phyloP scores from a whole-genome alignment of 2,329 filamentous ascomycete genomes.

The Diaporthe sp. region DNA sequence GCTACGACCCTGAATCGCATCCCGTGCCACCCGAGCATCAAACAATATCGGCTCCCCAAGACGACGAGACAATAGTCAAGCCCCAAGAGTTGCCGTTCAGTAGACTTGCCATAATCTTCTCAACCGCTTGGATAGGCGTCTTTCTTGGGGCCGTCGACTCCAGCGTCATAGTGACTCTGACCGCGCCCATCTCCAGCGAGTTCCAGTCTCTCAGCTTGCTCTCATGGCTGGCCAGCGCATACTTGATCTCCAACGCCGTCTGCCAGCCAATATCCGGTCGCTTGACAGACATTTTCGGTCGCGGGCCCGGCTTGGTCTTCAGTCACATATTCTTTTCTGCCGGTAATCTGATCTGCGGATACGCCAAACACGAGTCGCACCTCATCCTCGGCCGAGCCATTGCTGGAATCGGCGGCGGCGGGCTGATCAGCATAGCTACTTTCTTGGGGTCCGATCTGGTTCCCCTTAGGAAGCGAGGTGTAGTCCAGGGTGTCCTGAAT shows the following conservation, averaged over 20 bases:
- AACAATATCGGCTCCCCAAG: not conserved
- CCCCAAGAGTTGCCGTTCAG: not conserved
- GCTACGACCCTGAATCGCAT: not conserved
- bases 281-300: not conserved
- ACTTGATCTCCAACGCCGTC: not conserved
- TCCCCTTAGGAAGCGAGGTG: not conserved
- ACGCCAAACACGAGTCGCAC: not conserved
- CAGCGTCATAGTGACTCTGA: not conserved
- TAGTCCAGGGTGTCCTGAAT: not conserved
- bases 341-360: not conserved
- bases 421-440: not conserved
- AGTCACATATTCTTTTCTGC: not conserved
- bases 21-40: not conserved
- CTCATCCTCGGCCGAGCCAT: not conserved
- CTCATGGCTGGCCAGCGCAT: not conserved
- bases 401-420: not conserved
- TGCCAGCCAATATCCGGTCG: not conserved
- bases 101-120: not conserved
- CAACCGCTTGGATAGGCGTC: not conserved
- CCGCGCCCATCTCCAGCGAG: not conserved
- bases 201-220: not conserved
- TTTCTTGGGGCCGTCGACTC: not conserved
- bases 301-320: not conserved
- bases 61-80: not conserved
- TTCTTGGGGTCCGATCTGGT: not conserved